Base-by-base conservation (phyloP, 208 protist genomes). In the Trypanosoma congolense region DNA sequence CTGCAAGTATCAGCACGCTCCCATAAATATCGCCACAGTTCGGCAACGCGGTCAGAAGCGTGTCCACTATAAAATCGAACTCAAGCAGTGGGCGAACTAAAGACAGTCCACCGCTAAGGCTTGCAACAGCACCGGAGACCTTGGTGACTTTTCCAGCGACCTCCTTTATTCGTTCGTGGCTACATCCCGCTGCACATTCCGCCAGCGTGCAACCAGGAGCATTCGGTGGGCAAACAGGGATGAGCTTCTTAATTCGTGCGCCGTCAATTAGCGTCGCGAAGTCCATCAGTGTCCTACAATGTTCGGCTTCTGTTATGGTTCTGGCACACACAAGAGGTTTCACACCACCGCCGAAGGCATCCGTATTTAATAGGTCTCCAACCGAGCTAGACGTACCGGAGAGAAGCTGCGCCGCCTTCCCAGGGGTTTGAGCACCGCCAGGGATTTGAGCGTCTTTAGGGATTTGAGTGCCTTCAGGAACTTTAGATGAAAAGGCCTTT, bases 31-130 rank as follows among this genome's bases (percentile, higher is more conserved):
- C 51, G 28, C 56, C 56, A 25, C 60, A 65, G 10, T 35, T 9
- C 3, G 10, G 66, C 10, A 88, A 46, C 19, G 64, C 74, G 29
- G 56, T 74, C 45, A 68, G 49, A 14, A 82, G 9, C 33, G 75
- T 74, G 61, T 90, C 86, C 21, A 90, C 65, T 35, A 93, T 69
- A 65, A 86, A 93, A 65, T 88, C 77, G 60, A 78, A 90, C 42
- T 82, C 65, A 33, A 93, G 44, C 40, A 93, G 48, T 4, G 81
- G 80, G 28, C 57, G 38, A 43, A 83, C 76, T 25, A 75, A 75
- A 9, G 77, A 73, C 4, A 93, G 68, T 21, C 77, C 86, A 43
- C 65, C 70, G 44, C 67, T 80, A 48, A 59, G 73, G 55, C 88
- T 93, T 2, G 51, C 30, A 31, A 75, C 69, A 46, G 60, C 77